Evolutionary conservation across 805 yeast species (phyloP).

Genomic region (Candida takata): DNA sequence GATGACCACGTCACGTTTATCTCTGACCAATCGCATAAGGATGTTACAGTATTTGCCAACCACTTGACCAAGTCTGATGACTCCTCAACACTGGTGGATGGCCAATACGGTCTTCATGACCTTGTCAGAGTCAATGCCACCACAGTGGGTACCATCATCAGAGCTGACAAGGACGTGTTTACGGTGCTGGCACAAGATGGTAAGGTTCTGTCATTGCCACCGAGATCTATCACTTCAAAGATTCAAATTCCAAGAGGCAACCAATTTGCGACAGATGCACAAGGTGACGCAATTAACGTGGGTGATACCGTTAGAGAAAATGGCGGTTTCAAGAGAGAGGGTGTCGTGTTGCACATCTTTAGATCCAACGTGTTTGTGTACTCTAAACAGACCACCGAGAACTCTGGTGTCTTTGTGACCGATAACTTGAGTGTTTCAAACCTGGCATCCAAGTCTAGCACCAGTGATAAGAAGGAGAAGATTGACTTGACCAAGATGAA

Average conservation of each 20-base stretch:
- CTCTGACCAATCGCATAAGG: constrained; percentile 82
- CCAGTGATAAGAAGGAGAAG: constrained; percentile 33
- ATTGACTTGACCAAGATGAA: constrained; percentile 82
- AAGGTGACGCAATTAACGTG: constrained; percentile 76
- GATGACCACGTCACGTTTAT: constrained; percentile 85
- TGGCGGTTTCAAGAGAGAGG: constrained; percentile 80
- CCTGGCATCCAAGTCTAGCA: constrained; percentile 75
- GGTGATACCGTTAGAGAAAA: constrained; percentile 92
- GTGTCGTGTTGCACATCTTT: constrained; percentile 80
- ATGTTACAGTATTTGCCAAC: constrained; percentile 88
- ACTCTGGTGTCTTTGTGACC: constrained; percentile 86
- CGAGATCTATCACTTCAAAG: constrained; percentile 77
- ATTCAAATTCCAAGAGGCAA: constrained; percentile 58
- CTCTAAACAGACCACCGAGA: constrained; percentile 72
- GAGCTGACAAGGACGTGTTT: constrained; percentile 82
- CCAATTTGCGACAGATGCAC: constrained; percentile 77
- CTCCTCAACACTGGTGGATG: constrained; percentile 64
- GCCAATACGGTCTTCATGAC: constrained; percentile 81
- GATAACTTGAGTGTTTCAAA: constrained; percentile 72
- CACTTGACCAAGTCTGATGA: constrained; percentile 90
- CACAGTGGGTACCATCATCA: constrained; percentile 81
- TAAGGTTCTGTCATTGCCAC: constrained; percentile 59
- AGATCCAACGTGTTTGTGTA: constrained; percentile 73
- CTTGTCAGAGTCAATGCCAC: constrained; percentile 82
- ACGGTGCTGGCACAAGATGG: constrained; percentile 80